Conservation (phyloP, 371 early-diverging fungal genomes). For the Apophysomyces trapeziformis region DNA sequence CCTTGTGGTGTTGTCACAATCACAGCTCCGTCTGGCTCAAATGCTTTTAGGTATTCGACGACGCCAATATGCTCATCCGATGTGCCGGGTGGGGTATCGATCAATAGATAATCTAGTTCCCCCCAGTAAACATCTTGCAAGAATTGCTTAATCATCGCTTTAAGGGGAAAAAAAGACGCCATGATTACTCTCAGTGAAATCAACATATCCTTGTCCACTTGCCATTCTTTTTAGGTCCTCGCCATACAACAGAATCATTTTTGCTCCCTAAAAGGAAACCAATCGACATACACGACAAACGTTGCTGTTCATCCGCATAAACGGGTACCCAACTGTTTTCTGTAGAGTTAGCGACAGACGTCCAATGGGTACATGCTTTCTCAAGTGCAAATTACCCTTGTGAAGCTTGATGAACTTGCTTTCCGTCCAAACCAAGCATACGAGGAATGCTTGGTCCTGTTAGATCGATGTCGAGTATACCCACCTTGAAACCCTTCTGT, state of each 20-base stretch:
- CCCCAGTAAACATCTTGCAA: conserved; percentile 90
- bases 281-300: conserved; percentile 81
- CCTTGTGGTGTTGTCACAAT: conserved; percentile 93
- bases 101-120: conserved; percentile 84
- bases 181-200: conserved; percentile 9
- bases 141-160: conserved; percentile 91
- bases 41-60: conserved; percentile 76
- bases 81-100: conserved; percentile 97
- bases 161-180: not conserved
- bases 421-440: conserved; percentile 82
- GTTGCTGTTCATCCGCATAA: conserved; percentile 77
- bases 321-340: conserved; percentile 86
- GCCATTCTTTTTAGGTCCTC: conserved; percentile 93
- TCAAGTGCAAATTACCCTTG: conserved; percentile 50
- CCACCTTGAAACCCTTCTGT: conserved; percentile 64
- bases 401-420: conserved; percentile 76
- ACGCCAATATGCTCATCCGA: conserved; percentile 94
- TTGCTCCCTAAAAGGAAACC: conserved; percentile 82
- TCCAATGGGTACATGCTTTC: no score
- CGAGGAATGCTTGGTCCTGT: conserved; percentile 92
- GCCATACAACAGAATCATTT: conserved; percentile 94
- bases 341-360: not conserved
- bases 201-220: conserved; percentile 14
- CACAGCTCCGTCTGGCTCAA: conserved; percentile 81
- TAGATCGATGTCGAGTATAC: conserved; percentile 94